Evolutionary conservation across 768 basidiomycete genomes (phyloP).

Genomic region (Suillus alpinus): DNA sequence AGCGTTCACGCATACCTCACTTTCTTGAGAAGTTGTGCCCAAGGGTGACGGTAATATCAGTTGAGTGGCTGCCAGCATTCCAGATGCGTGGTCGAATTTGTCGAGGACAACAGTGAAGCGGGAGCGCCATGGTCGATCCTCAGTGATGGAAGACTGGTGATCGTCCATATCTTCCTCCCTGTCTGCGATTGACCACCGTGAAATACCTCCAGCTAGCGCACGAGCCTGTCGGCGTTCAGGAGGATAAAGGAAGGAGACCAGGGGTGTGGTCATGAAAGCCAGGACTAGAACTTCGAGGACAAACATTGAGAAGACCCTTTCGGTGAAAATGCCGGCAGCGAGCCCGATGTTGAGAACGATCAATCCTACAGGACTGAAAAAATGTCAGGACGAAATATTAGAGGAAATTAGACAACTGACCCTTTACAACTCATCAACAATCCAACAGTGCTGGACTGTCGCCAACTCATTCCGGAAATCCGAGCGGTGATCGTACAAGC

Average conservation of each 20-base stretch:
- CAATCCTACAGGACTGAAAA: constrained; percentile 77
- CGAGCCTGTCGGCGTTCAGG: constrained; percentile 50
- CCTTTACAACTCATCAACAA: constrained; percentile 96
- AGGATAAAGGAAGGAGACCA: constrained; percentile 68
- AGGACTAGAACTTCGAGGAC: constrained; percentile 81
- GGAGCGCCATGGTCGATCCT: constrained; percentile 16
- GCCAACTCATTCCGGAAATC: constrained; percentile 69
- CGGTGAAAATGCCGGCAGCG: constrained; percentile 70
- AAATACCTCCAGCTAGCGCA: constrained; percentile 35
- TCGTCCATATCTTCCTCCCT: neutral
- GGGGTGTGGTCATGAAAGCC: constrained; percentile 85
- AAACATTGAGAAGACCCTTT: constrained; percentile 91
- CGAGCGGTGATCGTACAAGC: constrained; percentile 73
- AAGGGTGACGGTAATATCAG: constrained; percentile 41
- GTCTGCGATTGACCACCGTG: neutral
- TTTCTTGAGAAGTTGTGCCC: neutral
- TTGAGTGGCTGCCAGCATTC: constrained; percentile 87
- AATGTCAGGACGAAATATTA: constrained; percentile 3
- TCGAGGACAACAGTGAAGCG: constrained; percentile 88
- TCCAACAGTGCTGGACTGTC: constrained; percentile 84
- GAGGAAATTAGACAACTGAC: constrained; percentile 41
- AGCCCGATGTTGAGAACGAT: constrained; percentile 96
- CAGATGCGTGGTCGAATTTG: constrained; percentile 82
- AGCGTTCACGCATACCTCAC: constrained; percentile 30
- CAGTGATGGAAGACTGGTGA: neutral